These are phyloP conservation scores for Leccinum fibrillosum DNA, from an alignment of 768 basidiomycete genomes.

Conservation along the genomic window DNA sequence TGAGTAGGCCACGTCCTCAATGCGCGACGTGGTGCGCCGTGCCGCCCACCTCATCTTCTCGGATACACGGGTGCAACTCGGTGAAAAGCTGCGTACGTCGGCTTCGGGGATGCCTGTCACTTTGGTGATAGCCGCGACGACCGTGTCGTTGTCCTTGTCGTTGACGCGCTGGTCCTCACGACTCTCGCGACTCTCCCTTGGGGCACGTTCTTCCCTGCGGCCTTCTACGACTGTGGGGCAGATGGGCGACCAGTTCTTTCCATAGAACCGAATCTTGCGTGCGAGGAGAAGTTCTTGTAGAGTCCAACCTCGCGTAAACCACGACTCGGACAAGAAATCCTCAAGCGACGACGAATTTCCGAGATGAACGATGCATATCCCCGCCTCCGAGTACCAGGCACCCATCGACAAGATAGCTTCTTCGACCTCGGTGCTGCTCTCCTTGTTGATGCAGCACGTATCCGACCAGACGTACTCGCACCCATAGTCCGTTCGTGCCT, in stretches of 20 bases:
- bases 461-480: constrained; percentile 29
- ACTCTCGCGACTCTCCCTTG: neutral
- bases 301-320: constrained; percentile 25
- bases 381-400: constrained; percentile 24
- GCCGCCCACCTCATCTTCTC: constrained; percentile 28
- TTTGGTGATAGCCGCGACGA: constrained; percentile 13
- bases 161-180: constrained; percentile 19
- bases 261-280: constrained; percentile 24
- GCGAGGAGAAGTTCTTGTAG: constrained; percentile 23
- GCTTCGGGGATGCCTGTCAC: constrained; percentile 20
- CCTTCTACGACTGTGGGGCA: constrained; percentile 11
- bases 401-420: constrained; percentile 25
- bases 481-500: constrained; percentile 21
- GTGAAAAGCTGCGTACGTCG: constrained; percentile 22
- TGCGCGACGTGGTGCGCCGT: constrained; percentile 19
- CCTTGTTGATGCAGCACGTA: constrained; percentile 28
- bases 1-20: constrained; percentile 24
- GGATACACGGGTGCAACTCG: constrained; percentile 13
- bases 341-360: constrained; percentile 17
- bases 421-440: constrained; percentile 26
- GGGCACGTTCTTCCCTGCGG: constrained; percentile 14
- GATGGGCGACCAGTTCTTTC: constrained; percentile 22
- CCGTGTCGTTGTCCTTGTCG: constrained; percentile 20
- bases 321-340: constrained; percentile 22
- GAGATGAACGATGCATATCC: constrained; percentile 24